Conservation (phyloP, 164 flowering plant species). For the Kalanchoe fedtschenkoi region DNA sequence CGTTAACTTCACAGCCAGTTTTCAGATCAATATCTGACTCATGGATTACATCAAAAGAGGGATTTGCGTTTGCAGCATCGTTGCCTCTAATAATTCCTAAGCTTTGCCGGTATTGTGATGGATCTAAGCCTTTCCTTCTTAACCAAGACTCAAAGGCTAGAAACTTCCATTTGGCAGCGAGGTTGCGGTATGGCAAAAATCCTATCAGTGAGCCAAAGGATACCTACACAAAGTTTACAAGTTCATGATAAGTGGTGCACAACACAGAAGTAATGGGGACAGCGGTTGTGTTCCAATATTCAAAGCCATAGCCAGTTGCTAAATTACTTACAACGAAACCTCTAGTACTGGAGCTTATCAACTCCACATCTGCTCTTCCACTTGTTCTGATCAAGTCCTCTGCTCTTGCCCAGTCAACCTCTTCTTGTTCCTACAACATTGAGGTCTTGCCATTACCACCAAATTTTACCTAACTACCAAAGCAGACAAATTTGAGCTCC, state of each 20-base stretch:
- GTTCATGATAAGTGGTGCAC: neutral
- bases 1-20: constrained; percentile 24
- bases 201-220: constrained; percentile 83
- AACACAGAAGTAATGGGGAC: constrained; percentile 6
- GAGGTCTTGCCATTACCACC: constrained; percentile 11
- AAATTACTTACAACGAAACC: constrained; percentile 69
- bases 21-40: constrained; percentile 18
- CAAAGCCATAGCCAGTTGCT: neutral
- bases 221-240: constrained; percentile 35
- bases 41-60: constrained; percentile 16
- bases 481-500: neutral
- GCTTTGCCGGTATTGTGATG: constrained; percentile 51
- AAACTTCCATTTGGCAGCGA: constrained; percentile 74
- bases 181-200: constrained; percentile 77
- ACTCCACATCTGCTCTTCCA: constrained; percentile 59
- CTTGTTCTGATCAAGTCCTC: constrained; percentile 40
- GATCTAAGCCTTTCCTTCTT: constrained; percentile 71
- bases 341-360: constrained; percentile 67
- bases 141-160: constrained; percentile 94
- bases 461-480: neutral
- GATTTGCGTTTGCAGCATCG: constrained; percentile 23
- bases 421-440: constrained; percentile 39
- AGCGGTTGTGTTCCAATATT: neutral
- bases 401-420: constrained; percentile 59
- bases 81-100: constrained; percentile 44